phyloP scores from a whole-genome alignment of 2,329 filamentous ascomycete genomes.

The Onygenales sp. region DNA sequence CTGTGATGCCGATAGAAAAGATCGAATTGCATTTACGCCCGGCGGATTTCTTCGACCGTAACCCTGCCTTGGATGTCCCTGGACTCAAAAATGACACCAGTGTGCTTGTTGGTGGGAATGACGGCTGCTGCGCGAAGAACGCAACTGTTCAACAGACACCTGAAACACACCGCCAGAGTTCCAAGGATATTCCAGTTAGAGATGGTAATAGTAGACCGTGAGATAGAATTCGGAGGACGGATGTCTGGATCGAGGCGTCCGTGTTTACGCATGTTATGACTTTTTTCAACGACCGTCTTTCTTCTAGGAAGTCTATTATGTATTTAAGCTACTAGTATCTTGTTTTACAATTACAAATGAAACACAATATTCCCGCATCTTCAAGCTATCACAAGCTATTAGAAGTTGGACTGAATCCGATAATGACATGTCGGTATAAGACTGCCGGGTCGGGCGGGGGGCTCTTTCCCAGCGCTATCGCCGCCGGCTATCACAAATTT shows the following conservation, averaged over 20 bases:
- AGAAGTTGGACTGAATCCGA: neutral
- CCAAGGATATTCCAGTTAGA: slow-evolving; percentile 2
- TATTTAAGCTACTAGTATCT: no score
- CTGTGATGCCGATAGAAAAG: slow-evolving; percentile 41
- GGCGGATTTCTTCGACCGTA: slow-evolving; percentile 41
- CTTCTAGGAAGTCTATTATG: no score
- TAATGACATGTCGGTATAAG: neutral
- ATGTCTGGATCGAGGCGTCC: no score
- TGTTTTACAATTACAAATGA: no score
- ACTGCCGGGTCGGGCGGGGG: no score
- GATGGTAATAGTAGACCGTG: neutral
- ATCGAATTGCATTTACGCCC: slow-evolving; percentile 39
- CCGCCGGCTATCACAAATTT: neutral
- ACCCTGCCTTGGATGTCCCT: slow-evolving; percentile 42
- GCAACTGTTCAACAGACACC: neutral
- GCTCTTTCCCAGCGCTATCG: neutral
- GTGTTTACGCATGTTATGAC: no score
- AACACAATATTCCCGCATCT: neutral
- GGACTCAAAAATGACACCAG: slow-evolving; percentile 17
- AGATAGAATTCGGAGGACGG: neutral
- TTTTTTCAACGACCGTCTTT: no score
- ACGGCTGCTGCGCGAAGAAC: neutral
- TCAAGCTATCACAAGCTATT: neutral
- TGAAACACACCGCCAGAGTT: slow-evolving; percentile 3
- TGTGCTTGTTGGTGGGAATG: slow-evolving; percentile 11